Conservation (phyloP, 345 rosid species). For the Fremontodendron californicum region DNA sequence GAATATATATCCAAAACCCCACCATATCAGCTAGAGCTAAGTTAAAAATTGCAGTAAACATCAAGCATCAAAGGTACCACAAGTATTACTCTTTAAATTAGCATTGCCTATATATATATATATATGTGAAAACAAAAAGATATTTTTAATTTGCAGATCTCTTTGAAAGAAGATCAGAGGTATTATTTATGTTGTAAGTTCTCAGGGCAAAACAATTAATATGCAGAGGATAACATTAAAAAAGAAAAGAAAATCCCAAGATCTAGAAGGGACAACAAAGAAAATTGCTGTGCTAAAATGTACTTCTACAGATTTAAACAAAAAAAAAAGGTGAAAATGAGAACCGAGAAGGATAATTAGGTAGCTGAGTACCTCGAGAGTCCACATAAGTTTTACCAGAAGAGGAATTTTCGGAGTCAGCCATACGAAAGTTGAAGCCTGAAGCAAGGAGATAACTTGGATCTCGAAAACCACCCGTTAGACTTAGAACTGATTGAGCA, state of each 20-base stretch:
- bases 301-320: no score
- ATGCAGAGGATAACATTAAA: neutral
- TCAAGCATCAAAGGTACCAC: neutral
- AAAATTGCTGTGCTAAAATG: neutral
- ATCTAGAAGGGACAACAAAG: neutral
- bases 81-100: neutral
- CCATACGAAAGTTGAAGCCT: slow-evolving; percentile 31
- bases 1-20: neutral
- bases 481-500: neutral
- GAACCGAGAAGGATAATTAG: neutral
- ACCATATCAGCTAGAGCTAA: neutral
- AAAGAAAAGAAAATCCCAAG: neutral
- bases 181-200: neutral
- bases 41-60: neutral
- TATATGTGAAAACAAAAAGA: neutral
- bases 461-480: neutral
- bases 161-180: neutral
- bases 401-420: slow-evolving; percentile 49
- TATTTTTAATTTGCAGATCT: neutral
- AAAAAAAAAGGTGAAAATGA: neutral
- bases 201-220: neutral
- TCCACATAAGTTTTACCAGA: slow-evolving; percentile 30
- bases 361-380: slow-evolving; percentile 31
- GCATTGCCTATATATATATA: neutral
- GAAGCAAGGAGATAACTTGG: neutral